Percentiles rank a stretch among this genome's conserved stretches.
Evolutionary conservation across 306 rosid genomes (phyloP).

Genomic region (Pueraria montana): DNA sequence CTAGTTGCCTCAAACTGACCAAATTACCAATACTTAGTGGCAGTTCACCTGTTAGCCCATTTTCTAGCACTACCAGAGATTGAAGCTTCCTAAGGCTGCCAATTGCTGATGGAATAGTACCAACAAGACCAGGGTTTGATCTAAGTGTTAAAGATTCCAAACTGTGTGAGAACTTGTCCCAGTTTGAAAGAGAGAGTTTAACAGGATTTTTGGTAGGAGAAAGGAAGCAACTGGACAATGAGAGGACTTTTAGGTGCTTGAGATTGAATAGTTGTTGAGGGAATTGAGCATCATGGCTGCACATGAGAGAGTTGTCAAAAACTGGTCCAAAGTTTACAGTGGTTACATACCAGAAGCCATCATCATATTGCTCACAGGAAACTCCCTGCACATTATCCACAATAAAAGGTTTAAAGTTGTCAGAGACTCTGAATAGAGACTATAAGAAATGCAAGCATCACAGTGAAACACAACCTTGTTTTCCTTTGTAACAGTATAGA

Average conservation of each 20-base stretch:
- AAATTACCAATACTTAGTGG: constrained; percentile 55
- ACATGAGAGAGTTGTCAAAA: constrained; percentile 58
- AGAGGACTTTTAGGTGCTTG: constrained; percentile 57
- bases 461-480: background rate
- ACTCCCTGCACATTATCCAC: constrained; percentile 57
- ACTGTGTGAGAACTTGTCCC: constrained; percentile 57
- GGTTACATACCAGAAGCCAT: constrained; percentile 62
- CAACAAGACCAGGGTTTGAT: constrained; percentile 65
- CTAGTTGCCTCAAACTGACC: constrained; percentile 52
- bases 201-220: constrained; percentile 52
- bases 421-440: constrained; percentile 5
- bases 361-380: constrained; percentile 62
- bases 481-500: background rate
- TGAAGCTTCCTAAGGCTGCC: constrained; percentile 59
- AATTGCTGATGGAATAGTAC: constrained; percentile 56
- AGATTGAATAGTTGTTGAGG: constrained; percentile 60
- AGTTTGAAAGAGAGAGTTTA: constrained; percentile 53
- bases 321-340: constrained; percentile 56
- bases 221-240: constrained; percentile 56
- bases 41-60: constrained; percentile 57
- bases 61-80: constrained; percentile 57
- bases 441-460: too few species aligned
- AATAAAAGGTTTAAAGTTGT: background rate
- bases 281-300: constrained; percentile 51
- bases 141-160: constrained; percentile 62